These are phyloP conservation scores for Ganoderma multipileum DNA, from an alignment of 1,284 basidiomycete species.

Conservation along the genomic window DNA sequence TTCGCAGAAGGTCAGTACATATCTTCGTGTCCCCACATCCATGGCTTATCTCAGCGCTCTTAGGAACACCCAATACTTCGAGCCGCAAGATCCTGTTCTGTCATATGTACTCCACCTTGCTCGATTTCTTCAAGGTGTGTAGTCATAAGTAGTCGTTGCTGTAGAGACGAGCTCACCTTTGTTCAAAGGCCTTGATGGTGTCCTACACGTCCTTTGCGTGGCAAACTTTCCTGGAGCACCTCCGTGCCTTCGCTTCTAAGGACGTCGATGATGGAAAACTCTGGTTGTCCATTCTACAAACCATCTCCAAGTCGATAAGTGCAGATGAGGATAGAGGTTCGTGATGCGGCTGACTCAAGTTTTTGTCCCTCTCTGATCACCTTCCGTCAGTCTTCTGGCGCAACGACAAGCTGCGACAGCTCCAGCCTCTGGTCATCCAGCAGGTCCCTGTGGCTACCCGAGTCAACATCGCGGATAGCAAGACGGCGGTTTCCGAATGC, in stretches of 20 bases:
- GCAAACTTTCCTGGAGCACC: conserved; percentile 70
- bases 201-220: conserved; percentile 87
- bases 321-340: conserved; percentile 81
- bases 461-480: conserved; percentile 46
- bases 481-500: conserved; percentile 52
- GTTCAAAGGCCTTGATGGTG: conserved; percentile 79
- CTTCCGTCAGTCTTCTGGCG: conserved; percentile 81
- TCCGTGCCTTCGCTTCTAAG: conserved; percentile 56
- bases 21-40: neutral
- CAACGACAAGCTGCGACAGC: conserved; percentile 74
- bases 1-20: conserved; percentile 57
- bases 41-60: conserved; percentile 6
- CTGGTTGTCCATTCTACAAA: conserved; percentile 73
- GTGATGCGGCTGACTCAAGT: conserved; percentile 34
- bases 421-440: conserved; percentile 63
- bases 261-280: conserved; percentile 47
- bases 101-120: conserved; percentile 71
- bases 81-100: conserved; percentile 73
- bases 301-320: conserved; percentile 74
- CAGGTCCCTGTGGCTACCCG: conserved; percentile 67
- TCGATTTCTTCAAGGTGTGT: conserved; percentile 85
- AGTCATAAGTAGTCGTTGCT: conserved; percentile 37
- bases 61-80: conserved; percentile 39
- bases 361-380: neutral
- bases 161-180: conserved; percentile 13